These are phyloP conservation scores for Kwoniella shandongensis DNA, from an alignment of 768 basidiomycete genomes.

Conservation along the genomic window DNA sequence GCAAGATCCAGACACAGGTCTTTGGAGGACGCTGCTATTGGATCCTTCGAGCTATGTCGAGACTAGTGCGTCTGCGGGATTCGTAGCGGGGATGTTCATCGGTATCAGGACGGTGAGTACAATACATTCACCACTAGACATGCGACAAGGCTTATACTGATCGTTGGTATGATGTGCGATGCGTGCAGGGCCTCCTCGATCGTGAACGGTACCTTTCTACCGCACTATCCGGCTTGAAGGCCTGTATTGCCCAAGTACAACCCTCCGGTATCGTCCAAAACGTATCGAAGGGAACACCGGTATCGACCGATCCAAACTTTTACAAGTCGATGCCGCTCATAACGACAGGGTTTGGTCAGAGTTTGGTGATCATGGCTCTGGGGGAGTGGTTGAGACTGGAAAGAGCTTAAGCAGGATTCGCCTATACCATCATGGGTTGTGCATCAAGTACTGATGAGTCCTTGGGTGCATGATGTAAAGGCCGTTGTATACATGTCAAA, in stretches of 20 bases:
- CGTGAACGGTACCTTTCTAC: constrained; percentile 14
- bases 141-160: background rate
- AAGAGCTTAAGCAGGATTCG: constrained; percentile 9
- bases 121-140: background rate
- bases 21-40: constrained; percentile 62
- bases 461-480: constrained; percentile 31
- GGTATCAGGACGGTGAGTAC: constrained; percentile 28
- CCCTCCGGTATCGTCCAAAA: constrained; percentile 57
- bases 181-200: constrained; percentile 23
- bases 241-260: constrained; percentile 57
- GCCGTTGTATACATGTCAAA: constrained; percentile 28
- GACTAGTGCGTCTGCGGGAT: constrained; percentile 48
- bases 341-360: constrained; percentile 62
- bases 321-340: constrained; percentile 60
- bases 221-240: constrained; percentile 29
- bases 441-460: constrained; percentile 36
- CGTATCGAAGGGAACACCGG: constrained; percentile 61
- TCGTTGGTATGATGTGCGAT: no score
- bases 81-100: constrained; percentile 36
- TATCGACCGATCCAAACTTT: constrained; percentile 58
- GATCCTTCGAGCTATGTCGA: constrained; percentile 60
- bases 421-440: constrained; percentile 37
- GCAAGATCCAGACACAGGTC: constrained; percentile 57
- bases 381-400: constrained; percentile 33
- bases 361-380: constrained; percentile 54